phyloP scores from a whole-genome alignment of 2,329 filamentous ascomycete species.

The Coleophoma eucalyptorum region DNA sequence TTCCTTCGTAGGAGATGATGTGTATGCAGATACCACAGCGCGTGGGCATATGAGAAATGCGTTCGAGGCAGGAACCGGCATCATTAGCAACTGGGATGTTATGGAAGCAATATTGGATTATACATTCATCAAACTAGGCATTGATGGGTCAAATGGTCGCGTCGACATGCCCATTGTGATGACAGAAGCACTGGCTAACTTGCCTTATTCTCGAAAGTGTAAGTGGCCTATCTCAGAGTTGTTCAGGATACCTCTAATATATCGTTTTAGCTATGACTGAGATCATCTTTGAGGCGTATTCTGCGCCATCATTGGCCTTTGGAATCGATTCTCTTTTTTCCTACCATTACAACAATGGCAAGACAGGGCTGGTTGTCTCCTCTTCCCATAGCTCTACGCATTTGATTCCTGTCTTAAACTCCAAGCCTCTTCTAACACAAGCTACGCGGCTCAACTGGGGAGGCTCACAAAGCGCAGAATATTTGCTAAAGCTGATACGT shows the following conservation, averaged over 20 bases:
- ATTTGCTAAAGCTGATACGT: constrained; percentile 81
- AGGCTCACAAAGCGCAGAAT: constrained; percentile 84
- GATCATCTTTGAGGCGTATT: constrained; percentile 94
- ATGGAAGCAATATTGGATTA: constrained; percentile 95
- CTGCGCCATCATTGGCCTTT: constrained; percentile 83
- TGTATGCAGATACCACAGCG: constrained; percentile 91
- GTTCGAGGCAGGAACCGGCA: constrained; percentile 85
- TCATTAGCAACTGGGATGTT: constrained; percentile 96
- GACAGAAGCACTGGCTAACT: constrained; percentile 91
- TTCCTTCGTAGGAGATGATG: constrained; percentile 87
- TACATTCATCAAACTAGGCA: constrained; percentile 86
- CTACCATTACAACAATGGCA: constrained; percentile 82
- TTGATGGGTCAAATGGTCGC: constrained; percentile 69
- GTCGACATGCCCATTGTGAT: constrained; percentile 88
- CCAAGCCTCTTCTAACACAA: constrained; percentile 78
- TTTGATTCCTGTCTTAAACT: constrained; percentile 87
- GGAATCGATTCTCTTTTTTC: constrained; percentile 97
- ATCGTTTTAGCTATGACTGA: constrained; percentile 79
- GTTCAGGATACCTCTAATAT: constrained; percentile 22
- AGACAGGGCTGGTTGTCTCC: constrained; percentile 82
- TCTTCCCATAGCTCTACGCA: constrained; percentile 94
- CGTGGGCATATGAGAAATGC: constrained; percentile 85
- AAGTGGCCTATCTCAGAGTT: constrained; percentile 29
- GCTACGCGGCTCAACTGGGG: constrained; percentile 94
- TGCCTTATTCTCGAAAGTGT: constrained; percentile 87